Base-by-base conservation (phyloP, 805 yeast species). In the Candida railenensis region DNA sequence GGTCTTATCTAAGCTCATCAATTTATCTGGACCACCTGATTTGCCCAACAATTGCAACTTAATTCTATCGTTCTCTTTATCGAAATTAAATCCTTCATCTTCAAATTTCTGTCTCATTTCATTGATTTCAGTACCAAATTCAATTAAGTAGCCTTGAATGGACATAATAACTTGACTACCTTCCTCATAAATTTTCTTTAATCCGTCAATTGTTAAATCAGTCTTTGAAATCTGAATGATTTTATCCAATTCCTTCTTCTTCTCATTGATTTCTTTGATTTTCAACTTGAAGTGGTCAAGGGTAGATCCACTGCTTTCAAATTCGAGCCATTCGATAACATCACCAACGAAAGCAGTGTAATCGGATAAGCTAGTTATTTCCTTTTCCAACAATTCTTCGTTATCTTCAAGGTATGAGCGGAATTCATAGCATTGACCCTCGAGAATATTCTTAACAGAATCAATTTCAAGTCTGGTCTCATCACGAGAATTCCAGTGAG, bases 271-370 rank as follows among this genome's bases (percentile, higher is more conserved):
- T 22, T 52, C 54, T n/a, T 50, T 45, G 18, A 57, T 43, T 50
- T 66, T 71, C 8, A 46, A 56, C 38, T 56, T 45, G 11, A 71
- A 49, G 4, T 63, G 67, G 3, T 58, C 57, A 18, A 59, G 14
- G 2, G 63, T 51, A 1, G 87, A 77, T 19, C 67, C 71, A 45
- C 78, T 86, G 33, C 88, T 75, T 15, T 82, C 89, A 55, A 78
- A 81, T 42, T 89, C 96, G 34, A 89, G 67, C 96, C 96, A 89
- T 48, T 85, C 92, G 40, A 87, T 66, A 21, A 72, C 65, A 9
- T 79, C 82, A 14, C 69, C 47, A 3, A 85, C 78, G 4, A 68
- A 50, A 0, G 44, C 32, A 22, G 53, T 48, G 32, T 56, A 52
- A 5, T 49, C 52, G 11, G 45, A 51, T 21, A 54, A 47, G 1